Evolutionary conservation across 257 asterid species (phyloP).

Genomic region (Jacaranda mimosifolia): DNA sequence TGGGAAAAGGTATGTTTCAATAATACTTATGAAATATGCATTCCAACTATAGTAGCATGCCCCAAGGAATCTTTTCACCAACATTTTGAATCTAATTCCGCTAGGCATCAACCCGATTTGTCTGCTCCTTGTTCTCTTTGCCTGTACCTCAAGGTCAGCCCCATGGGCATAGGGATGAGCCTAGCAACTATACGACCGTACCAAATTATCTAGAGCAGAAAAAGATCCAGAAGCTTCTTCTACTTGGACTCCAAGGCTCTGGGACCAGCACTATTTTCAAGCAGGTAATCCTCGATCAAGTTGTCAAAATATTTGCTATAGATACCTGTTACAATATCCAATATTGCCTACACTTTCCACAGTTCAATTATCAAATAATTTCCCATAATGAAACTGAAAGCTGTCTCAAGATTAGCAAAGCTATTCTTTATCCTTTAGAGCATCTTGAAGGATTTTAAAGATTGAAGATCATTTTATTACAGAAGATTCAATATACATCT

Average conservation of each 20-base stretch:
- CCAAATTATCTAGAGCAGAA: conserved; percentile 86
- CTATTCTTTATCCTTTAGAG: too few species aligned
- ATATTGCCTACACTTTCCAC: neutral
- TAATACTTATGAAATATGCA: conserved; percentile 4
- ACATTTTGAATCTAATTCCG: conserved; percentile 23
- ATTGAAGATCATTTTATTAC: too few species aligned
- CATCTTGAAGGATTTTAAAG: too few species aligned
- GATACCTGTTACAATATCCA: neutral
- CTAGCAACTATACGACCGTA: conserved; percentile 72
- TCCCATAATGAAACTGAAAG: neutral
- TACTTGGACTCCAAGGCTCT: conserved; percentile 87
- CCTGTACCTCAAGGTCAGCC: conserved; percentile 93
- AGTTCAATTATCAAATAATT: neutral
- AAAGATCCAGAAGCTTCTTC: conserved; percentile 81
- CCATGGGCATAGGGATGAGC: conserved; percentile 73
- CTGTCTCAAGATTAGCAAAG: neutral
- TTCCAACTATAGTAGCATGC: conserved; percentile 13
- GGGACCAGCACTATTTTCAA: conserved; percentile 98
- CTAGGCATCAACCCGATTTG: conserved; percentile 87
- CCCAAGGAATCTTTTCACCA: conserved; percentile 20
- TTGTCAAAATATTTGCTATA: neutral
- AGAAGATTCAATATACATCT: too few species aligned
- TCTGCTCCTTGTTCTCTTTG: conserved; percentile 87
- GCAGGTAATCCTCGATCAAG: conserved; percentile 62
- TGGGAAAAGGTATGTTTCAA: conserved; percentile 84